Evolutionary conservation across 148 eudicot species (phyloP), one percentile per base, ranked within the genome.

Genomic region (Vaccinium vitisidaea): DNA sequence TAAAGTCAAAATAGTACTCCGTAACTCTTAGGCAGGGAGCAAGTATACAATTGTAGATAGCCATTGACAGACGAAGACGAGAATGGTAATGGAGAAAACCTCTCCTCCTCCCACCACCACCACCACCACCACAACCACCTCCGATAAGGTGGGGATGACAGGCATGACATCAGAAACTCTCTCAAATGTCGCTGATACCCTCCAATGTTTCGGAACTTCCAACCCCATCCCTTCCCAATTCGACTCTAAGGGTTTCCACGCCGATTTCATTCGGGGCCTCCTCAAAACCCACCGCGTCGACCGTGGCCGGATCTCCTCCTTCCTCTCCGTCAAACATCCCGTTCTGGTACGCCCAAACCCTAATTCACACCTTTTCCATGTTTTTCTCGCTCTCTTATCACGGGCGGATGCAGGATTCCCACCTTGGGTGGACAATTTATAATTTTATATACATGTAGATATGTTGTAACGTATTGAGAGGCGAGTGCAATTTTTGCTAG

Each of bases 301-400:
- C 16, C 92, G 87, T 7, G 93, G 94, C 81, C 90, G 82, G 16
- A 70, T 93, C 79, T 59, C 89, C 19, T 90, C 92, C 84, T 75
- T 88, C 84, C 80, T 93, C 84, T 18, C 86, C 77, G 94, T 91
- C 84, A 74, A 55, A 69, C 92, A 94, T 11, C 50, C 86, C 13
- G 48, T 89, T 69, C 15, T 54, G 85, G 98, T 94, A 89, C 81
- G 53, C 0, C 48, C 27, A 18, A 7, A 2, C 77, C 50, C 48
- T 6, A 43, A 56, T 18, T 39, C 32, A 76, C 16, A 13, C 30
- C 59, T 27, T 52, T 52, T 50, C 5, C 14, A 0, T 76, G 54
- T 19, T 46, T 46, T 8, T 46, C 54, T 43, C 12, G 69, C 27
- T n/a, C 27, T 63, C 69, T 63, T 25, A 63, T 63, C 27, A 63